Percentiles rank a stretch among this genome's conserved stretches.
Conservation (phyloP, 192 early-diverging fungal species). For the Backusella psychrophila region DNA sequence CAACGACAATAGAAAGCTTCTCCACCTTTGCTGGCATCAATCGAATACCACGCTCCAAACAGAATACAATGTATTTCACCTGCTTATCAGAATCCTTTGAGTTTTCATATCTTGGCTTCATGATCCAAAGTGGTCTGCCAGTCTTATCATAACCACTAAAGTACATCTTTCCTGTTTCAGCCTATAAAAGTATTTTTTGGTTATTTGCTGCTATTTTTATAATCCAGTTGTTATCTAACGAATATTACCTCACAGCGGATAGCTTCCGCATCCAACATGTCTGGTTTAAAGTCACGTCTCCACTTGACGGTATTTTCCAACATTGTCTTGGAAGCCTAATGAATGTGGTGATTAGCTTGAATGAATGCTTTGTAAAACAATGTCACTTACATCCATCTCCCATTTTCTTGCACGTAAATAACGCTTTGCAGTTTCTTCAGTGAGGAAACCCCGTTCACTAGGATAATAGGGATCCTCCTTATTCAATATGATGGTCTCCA, state of each 20-base stretch:
- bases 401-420: conserved; percentile 31
- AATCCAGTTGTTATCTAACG: background rate
- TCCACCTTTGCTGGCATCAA: conserved; percentile 76
- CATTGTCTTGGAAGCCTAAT: conserved; percentile 18
- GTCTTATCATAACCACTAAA: conserved; percentile 76
- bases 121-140: conserved; percentile 71
- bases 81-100: conserved; percentile 70
- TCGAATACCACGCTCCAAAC: conserved; percentile 71
- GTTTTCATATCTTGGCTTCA: conserved; percentile 77
- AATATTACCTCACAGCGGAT: conserved; percentile 29
- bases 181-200: background rate
- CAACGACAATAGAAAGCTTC: conserved; percentile 73
- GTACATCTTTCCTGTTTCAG: conserved; percentile 75
- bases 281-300: conserved; percentile 23
- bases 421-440: conserved; percentile 21
- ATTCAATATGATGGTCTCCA: conserved; percentile 12
- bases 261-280: conserved; percentile 11
- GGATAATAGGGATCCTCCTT: conserved; percentile 20
- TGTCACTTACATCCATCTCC: conserved; percentile 19
- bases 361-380: background rate
- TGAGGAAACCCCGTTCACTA: conserved; percentile 25
- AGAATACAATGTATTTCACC: conserved; percentile 79
- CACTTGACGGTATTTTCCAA: conserved; percentile 19
- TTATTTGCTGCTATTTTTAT: background rate
- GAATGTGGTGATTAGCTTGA: background rate